phyloP scores from a whole-genome alignment of 352 stramenopile species.

The Phytophthora pinifolia region DNA sequence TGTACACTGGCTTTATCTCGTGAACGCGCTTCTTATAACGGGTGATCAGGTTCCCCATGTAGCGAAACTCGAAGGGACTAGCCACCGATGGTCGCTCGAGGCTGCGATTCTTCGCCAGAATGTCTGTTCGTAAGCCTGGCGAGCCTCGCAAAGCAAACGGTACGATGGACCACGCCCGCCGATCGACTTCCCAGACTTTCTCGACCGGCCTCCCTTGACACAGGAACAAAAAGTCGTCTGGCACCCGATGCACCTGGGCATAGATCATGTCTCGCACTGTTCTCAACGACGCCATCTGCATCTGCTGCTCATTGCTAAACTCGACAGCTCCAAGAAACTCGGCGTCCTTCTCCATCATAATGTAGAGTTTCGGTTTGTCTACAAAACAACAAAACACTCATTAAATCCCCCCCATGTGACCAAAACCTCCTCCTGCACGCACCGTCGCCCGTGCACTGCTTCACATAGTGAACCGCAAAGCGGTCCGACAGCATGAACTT shows the following conservation, averaged over 20 bases:
- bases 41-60: constrained; percentile 58
- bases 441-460: constrained; percentile 62
- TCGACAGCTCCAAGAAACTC: constrained; percentile 61
- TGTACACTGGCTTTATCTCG: constrained; percentile 60
- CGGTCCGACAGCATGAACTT: constrained; percentile 52
- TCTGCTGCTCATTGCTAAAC: constrained; percentile 54
- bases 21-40: constrained; percentile 64
- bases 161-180: constrained; percentile 53
- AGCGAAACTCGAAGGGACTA: constrained; percentile 60
- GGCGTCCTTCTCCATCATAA: constrained; percentile 62
- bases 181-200: constrained; percentile 55
- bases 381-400: neutral
- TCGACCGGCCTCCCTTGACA: constrained; percentile 53
- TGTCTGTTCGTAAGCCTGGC: constrained; percentile 40
- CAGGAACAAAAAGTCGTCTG: constrained; percentile 51
- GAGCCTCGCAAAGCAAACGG: constrained; percentile 62
- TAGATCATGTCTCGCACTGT: constrained; percentile 53
- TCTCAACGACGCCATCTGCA: constrained; percentile 49
- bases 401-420: neutral
- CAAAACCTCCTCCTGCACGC: neutral
- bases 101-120: constrained; percentile 40
- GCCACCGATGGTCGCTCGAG: constrained; percentile 30
- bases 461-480: constrained; percentile 62
- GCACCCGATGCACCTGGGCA: constrained; percentile 37
- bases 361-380: constrained; percentile 64